Evolutionary conservation across 2,329 filamentous ascomycete species (phyloP).

Genomic region (Penicillium sclerotigenum): DNA sequence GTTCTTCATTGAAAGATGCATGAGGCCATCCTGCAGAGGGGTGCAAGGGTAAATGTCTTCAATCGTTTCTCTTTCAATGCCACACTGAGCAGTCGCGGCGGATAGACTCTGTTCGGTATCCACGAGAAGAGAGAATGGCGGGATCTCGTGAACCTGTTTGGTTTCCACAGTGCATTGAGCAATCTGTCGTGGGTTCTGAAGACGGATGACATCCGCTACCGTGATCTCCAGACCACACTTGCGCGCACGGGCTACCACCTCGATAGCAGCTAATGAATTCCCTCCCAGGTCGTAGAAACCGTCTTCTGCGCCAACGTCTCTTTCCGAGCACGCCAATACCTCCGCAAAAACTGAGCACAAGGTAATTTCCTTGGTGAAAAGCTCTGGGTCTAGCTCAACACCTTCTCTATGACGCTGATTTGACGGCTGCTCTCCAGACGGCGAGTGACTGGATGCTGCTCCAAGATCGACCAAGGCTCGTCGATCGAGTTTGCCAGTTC

Average conservation of each 20-base stretch:
- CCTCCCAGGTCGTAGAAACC: constrained; percentile 32
- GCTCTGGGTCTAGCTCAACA: background rate
- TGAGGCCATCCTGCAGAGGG: constrained; percentile 38
- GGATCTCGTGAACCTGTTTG: background rate
- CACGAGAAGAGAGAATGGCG: background rate
- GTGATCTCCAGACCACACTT: constrained; percentile 18
- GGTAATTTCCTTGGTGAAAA: background rate
- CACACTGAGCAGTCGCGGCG: background rate
- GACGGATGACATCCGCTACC: constrained; percentile 8
- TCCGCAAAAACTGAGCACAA: background rate
- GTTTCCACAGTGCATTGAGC: background rate
- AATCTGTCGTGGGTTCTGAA: background rate
- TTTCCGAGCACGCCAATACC: background rate
- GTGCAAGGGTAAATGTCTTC: constrained; percentile 41
- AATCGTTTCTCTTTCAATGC: constrained; percentile 17
- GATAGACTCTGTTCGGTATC: background rate
- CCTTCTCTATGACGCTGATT: background rate
- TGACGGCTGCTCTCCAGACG: background rate
- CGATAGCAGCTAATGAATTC: constrained; percentile 31
- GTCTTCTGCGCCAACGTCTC: constrained; percentile 10
- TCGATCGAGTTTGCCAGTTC: constrained; percentile 7
- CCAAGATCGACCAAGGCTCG: background rate
- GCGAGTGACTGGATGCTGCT: background rate
- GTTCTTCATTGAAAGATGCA: constrained; percentile 21
- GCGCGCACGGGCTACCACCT: constrained; percentile 23